Percentiles rank a stretch among this genome's conserved stretches.
These are phyloP conservation scores for Russula sp. DNA, from an alignment of 768 basidiomycete species.

Conservation along the genomic window DNA sequence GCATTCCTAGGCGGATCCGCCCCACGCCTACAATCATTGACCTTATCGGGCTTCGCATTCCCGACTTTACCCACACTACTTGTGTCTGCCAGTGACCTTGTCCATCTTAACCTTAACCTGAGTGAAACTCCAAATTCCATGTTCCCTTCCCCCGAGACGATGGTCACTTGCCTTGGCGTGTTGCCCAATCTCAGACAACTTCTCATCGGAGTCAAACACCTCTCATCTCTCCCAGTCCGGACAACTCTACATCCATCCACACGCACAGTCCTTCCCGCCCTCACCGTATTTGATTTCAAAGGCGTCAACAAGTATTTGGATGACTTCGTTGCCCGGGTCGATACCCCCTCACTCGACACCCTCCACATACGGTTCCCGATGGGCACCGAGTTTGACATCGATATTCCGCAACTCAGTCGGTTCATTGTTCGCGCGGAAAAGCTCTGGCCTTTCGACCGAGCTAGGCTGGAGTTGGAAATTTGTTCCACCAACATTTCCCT, in stretches of 20 bases:
- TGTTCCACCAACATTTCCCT: no score
- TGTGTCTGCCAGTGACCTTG: no score
- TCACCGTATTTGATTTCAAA: neutral
- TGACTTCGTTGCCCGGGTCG: neutral
- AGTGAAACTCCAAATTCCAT: neutral
- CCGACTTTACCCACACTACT: no score
- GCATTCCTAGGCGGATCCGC: no score
- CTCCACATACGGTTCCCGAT: neutral
- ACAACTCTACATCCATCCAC: neutral
- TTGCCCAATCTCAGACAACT: neutral
- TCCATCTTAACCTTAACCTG: neutral
- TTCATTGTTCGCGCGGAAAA: no score
- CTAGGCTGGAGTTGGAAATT: no score
- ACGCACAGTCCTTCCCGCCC: neutral
- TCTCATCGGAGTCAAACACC: neutral
- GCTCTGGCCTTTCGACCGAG: no score
- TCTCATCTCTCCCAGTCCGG: neutral
- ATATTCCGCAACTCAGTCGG: no score
- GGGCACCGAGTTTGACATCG: no score
- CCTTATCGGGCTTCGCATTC: no score
- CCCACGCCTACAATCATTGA: no score
- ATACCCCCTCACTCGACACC: neutral
- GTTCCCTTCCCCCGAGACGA: neutral
- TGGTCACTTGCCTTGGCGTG: neutral
- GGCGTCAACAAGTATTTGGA: neutral